Conservation (phyloP, 805 yeast genomes). For the Candida methanosorbosa region DNA sequence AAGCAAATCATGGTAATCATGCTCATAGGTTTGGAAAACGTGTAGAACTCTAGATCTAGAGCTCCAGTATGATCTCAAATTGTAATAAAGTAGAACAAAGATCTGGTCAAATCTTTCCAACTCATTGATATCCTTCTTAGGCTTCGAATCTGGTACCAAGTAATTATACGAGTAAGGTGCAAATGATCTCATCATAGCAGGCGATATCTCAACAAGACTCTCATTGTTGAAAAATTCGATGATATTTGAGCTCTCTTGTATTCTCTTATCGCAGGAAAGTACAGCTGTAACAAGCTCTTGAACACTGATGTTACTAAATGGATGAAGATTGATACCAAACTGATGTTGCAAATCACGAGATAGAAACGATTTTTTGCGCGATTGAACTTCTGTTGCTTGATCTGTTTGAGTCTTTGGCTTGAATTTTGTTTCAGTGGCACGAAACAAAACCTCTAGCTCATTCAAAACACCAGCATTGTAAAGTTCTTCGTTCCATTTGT, state of each 20-base stretch:
- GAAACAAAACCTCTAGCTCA: slow-evolving; percentile 54
- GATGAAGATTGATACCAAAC: slow-evolving; percentile 69
- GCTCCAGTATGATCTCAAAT: slow-evolving; percentile 63
- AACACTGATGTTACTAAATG: slow-evolving; percentile 44
- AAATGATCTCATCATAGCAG: slow-evolving; percentile 43
- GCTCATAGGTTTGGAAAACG: slow-evolving; percentile 47
- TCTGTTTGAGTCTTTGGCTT: slow-evolving; percentile 22
- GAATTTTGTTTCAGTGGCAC: slow-evolving; percentile 25
- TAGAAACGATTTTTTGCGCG: slow-evolving; percentile 40
- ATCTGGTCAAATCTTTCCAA: slow-evolving; percentile 65
- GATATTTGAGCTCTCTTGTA: slow-evolving; percentile 46
- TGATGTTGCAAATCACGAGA: slow-evolving; percentile 71
- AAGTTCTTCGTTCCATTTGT: slow-evolving; percentile 37
- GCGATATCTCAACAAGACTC: slow-evolving; percentile 52
- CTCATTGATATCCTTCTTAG: slow-evolving; percentile 47
- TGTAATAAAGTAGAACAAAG: slow-evolving; percentile 58
- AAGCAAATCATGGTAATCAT: slow-evolving; percentile 56
- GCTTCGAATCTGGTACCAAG: slow-evolving; percentile 24
- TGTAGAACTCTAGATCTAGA: slow-evolving; percentile 58
- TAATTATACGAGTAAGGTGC: slow-evolving; percentile 57
- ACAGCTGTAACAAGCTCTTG: slow-evolving; percentile 47
- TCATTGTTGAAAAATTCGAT: slow-evolving; percentile 64
- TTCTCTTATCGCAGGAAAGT: slow-evolving; percentile 49
- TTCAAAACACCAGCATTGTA: slow-evolving; percentile 53
- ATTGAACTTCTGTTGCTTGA: slow-evolving; percentile 29